Percentiles rank a stretch among this genome's conserved stretches.
phyloP scores from a whole-genome alignment of 768 basidiomycete species.

The Neoboletus brunneissimus region DNA sequence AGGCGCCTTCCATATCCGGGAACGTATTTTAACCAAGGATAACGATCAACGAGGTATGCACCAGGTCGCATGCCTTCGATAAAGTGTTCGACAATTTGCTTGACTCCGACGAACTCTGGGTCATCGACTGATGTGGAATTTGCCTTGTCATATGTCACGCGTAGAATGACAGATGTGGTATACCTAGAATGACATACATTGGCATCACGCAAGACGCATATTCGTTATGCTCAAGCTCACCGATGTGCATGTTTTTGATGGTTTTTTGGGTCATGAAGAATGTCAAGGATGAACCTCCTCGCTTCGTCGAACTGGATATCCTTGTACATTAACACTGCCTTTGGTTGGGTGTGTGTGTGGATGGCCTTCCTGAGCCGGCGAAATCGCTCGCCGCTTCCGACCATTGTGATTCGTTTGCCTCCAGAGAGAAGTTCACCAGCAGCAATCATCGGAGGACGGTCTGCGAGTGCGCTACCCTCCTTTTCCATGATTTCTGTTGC shows the following conservation, averaged over 20 bases:
- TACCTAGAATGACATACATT: constrained; percentile 18
- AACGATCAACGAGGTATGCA: no score
- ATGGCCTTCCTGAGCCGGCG: constrained; percentile 44
- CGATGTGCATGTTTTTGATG: constrained; percentile 44
- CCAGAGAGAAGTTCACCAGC: constrained; percentile 54
- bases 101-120: constrained; percentile 20
- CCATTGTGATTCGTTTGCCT: constrained; percentile 50
- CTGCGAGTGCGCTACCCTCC: constrained; percentile 49
- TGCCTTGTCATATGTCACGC: constrained; percentile 25
- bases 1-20: no score
- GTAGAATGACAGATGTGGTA: constrained; percentile 25
- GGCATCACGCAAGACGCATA: neutral
- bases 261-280: constrained; percentile 30
- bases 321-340: constrained; percentile 43
- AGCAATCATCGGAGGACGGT: constrained; percentile 51
- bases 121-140: constrained; percentile 18
- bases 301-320: constrained; percentile 41
- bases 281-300: constrained; percentile 21
- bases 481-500: constrained; percentile 63
- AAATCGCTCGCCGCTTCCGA: constrained; percentile 36
- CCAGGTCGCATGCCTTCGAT: no score
- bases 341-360: constrained; percentile 52
- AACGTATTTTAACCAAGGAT: no score
- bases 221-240: constrained; percentile 37
- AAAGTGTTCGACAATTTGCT: neutral